Base-by-base conservation (phyloP, 495 filamentous ascomycete genomes). In the Penicillium roqueforti region DNA sequence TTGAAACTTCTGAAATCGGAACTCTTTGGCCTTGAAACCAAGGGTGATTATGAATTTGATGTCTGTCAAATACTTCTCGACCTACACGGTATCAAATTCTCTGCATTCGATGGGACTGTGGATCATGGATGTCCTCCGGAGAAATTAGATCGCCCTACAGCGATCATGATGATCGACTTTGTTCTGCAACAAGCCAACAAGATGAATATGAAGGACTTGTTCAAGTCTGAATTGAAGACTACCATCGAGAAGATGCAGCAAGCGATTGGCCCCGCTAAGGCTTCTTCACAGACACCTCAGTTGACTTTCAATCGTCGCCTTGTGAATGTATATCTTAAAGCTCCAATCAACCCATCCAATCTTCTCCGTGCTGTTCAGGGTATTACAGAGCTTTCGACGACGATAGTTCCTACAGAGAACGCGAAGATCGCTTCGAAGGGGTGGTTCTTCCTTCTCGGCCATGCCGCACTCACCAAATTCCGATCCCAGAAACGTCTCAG, bases 371-470 rank as follows among this genome's bases (percentile, higher is more conserved):
- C 86, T 37, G 75, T 95, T 25, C 85, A 83, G 46, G 93, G 93
- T 16, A 80, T 89, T 29, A 79, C 89, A 20, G 79, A 84, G 29
- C 72, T 88, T 19, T 72, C 80, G 26, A 75, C 79, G 32, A 73
- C 75, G 34, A 61, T 74, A 2, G 73, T 85, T 7, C 67, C 73
- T 38, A 74, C 70, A 0, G 68, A 84, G 51, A 77, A 75, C 40
- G 77, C 80, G 6, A 55, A 74, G 4, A 81, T 92, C 14, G 91
- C 92, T 1, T 80, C 83, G 37, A 91, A 91, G 53, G 88, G 91
- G 14, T 95, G 95, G 88, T 97, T 88, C 66, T 97, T 93, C 66
- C 74, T 97, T 18, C 81, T 92, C 44, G 93, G 93, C 16, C 85
- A 92, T 76, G 87, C 95, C 39, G 81, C 89, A 6, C 77, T 99